Percentiles rank a stretch among this genome's conserved stretches.
phyloP scores from a whole-genome alignment of 805 yeast genomes.

The Ogataea pignaliae region DNA sequence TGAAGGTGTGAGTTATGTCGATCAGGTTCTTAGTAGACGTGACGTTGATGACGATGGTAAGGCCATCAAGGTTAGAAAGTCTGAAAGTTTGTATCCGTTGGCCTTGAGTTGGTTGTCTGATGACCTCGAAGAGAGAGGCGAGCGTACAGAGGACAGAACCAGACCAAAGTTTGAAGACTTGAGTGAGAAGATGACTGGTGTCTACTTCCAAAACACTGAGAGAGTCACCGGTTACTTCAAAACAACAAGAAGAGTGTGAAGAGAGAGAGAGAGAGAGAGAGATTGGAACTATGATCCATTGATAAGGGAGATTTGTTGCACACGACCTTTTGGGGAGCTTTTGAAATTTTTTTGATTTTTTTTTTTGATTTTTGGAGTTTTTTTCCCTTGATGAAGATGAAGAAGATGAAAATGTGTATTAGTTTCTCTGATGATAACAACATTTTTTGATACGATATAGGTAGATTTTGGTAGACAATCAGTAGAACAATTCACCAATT shows the following conservation, averaged over 20 bases:
- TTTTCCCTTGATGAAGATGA: no score
- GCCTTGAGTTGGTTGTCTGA: constrained; percentile 62
- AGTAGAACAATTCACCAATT: no score
- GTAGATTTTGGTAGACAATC: no score
- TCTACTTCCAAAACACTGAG: constrained; percentile 41
- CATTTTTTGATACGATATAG: neutral
- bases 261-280: no score
- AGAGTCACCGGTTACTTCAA: constrained; percentile 47
- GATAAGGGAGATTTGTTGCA: no score
- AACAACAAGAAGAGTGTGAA: constrained; percentile 37
- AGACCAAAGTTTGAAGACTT: constrained; percentile 56
- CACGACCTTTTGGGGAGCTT: no score
- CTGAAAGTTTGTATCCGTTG: constrained; percentile 63
- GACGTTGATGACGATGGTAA: constrained; percentile 10
- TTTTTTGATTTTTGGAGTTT: no score
- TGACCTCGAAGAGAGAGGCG: constrained; percentile 53
- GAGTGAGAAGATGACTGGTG: constrained; percentile 34
- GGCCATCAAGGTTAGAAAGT: constrained; percentile 35
- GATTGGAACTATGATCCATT: no score
- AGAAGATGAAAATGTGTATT: no score
- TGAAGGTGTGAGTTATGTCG: constrained; percentile 31
- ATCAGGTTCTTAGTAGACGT: constrained; percentile 11
- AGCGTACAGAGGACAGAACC: constrained; percentile 41
- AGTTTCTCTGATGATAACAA: no score
- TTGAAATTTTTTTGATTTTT: no score